phyloP scores from a whole-genome alignment of 2,329 filamentous ascomycete species.

The Aspergillus fischeri region DNA sequence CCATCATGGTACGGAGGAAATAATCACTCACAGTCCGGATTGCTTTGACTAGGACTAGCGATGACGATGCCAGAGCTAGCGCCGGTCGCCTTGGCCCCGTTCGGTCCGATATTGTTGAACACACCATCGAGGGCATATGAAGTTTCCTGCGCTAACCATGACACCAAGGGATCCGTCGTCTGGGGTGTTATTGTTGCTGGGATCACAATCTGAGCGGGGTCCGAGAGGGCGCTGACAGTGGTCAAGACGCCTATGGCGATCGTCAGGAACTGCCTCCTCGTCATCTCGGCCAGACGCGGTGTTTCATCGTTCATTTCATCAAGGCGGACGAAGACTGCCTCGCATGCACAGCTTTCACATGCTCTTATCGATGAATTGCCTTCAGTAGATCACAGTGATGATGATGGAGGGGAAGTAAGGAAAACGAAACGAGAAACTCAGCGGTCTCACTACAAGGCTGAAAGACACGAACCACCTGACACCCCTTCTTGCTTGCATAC shows the following conservation, averaged over 20 bases:
- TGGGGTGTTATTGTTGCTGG: not conserved
- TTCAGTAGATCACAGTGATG: not conserved
- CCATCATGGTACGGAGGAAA: constrained; percentile 1
- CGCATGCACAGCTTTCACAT: not conserved
- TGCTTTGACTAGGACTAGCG: constrained; percentile 52
- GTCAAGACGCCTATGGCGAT: not conserved
- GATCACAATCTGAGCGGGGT: constrained; percentile 8
- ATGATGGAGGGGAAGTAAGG: not conserved
- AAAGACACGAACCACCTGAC: not conserved
- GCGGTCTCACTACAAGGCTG: not conserved
- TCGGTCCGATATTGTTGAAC: constrained; percentile 54
- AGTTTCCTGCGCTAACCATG: constrained; percentile 44
- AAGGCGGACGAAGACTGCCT: not conserved
- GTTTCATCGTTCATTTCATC: not conserved
- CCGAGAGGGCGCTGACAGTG: not conserved
- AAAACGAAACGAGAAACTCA: not conserved
- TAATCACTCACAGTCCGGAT: constrained; percentile 49
- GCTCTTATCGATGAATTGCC: not conserved
- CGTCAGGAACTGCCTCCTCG: not conserved
- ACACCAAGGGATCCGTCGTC: constrained; percentile 15
- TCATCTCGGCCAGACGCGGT: not conserved
- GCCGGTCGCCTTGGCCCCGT: constrained; percentile 47
- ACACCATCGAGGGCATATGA: constrained; percentile 51
- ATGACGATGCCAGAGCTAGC: constrained; percentile 51
- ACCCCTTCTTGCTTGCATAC: not conserved